Evolutionary conservation across 2,329 filamentous ascomycete species (phyloP).

Genomic region (Stromatinia cepivora): DNA sequence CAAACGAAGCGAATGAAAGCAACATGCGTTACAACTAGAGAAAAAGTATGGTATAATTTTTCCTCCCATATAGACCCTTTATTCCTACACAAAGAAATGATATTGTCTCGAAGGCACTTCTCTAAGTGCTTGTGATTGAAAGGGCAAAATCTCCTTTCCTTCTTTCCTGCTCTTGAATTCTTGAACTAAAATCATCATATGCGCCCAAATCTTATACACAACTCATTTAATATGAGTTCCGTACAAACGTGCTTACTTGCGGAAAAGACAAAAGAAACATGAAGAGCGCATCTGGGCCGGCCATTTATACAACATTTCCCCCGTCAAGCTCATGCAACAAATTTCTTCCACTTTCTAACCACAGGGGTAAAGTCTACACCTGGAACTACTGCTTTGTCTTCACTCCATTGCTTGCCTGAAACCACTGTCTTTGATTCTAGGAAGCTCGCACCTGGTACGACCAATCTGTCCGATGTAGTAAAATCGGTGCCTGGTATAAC

Average conservation of each 20-base stretch:
- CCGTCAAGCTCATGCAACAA: slow-evolving; percentile 26
- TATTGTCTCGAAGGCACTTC: slow-evolving; percentile 9
- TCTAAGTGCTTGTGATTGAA: slow-evolving; percentile 3
- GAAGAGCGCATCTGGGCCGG: slow-evolving; percentile 11
- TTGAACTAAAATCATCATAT: slow-evolving; percentile 9
- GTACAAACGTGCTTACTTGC: not conserved
- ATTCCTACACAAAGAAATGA: slow-evolving; percentile 17
- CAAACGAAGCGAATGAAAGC: slow-evolving; percentile 16
- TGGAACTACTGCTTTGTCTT: slow-evolving; percentile 17
- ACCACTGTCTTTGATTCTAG: slow-evolving; percentile 24
- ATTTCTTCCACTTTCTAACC: slow-evolving; percentile 28
- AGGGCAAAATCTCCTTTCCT: not conserved
- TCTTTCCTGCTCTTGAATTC: not conserved
- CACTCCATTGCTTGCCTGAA: slow-evolving; percentile 25
- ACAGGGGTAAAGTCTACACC: not conserved
- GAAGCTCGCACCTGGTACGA: slow-evolving; percentile 26
- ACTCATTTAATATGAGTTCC: not conserved
- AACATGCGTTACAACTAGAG: slow-evolving; percentile 10
- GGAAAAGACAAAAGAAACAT: slow-evolving; percentile 18
- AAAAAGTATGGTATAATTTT: slow-evolving; percentile 18
- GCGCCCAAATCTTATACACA: slow-evolving; percentile 16
- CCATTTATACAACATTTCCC: slow-evolving; percentile 21
- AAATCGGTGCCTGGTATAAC: slow-evolving; percentile 25
- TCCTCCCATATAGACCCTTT: not conserved
- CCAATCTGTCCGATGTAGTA: slow-evolving; percentile 21